Percentiles rank a stretch among this genome's conserved stretches.
Evolutionary conservation across 202 grass and related monocot genomes (phyloP).

Genomic region (Zoysia matrella): DNA sequence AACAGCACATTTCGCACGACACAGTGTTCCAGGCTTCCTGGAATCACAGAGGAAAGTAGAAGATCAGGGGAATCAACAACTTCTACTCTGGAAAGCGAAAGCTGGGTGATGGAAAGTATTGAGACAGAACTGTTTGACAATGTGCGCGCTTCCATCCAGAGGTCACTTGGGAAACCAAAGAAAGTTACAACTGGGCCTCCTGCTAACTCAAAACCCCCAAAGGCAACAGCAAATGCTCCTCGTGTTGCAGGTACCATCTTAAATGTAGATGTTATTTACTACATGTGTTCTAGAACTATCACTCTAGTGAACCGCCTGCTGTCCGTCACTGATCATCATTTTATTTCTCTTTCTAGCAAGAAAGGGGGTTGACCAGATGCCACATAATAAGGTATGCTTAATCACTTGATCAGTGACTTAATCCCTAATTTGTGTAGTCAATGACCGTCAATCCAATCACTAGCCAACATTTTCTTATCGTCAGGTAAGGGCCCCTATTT

Average conservation of each 20-base stretch:
- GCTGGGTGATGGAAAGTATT: slow-evolving; percentile 59
- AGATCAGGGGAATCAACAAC: slow-evolving; percentile 70
- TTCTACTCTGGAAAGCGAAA: slow-evolving; percentile 62
- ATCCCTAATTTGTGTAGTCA: neutral
- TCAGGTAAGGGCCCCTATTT: slow-evolving; percentile 52
- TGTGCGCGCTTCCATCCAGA: slow-evolving; percentile 80
- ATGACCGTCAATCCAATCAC: neutral
- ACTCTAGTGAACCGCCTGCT: neutral
- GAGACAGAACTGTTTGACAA: slow-evolving; percentile 77
- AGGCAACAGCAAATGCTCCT: slow-evolving; percentile 27
- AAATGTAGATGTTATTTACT: neutral
- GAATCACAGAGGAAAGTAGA: slow-evolving; percentile 71
- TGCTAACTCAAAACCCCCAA: slow-evolving; percentile 27
- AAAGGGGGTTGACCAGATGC: slow-evolving; percentile 46
- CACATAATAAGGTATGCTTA: slow-evolving; percentile 60
- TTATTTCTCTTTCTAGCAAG: slow-evolving; percentile 53
- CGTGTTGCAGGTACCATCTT: slow-evolving; percentile 46
- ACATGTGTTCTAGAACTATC: neutral
- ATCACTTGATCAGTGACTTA: neutral
- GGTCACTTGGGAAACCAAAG: slow-evolving; percentile 54
- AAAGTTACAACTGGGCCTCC: slow-evolving; percentile 34
- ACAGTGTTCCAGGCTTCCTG: slow-evolving; percentile 51
- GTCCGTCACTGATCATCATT: slow-evolving; percentile 20
- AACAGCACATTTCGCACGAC: slow-evolving; percentile 68
- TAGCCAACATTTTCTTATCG: slow-evolving; percentile 26